A percentile compares a stretch with the other conserved stretches of the same genome.
These are phyloP conservation scores for Ceratorhiza oryzae-sativae DNA, from an alignment of 1,284 basidiomycete genomes.

Conservation along the genomic window DNA sequence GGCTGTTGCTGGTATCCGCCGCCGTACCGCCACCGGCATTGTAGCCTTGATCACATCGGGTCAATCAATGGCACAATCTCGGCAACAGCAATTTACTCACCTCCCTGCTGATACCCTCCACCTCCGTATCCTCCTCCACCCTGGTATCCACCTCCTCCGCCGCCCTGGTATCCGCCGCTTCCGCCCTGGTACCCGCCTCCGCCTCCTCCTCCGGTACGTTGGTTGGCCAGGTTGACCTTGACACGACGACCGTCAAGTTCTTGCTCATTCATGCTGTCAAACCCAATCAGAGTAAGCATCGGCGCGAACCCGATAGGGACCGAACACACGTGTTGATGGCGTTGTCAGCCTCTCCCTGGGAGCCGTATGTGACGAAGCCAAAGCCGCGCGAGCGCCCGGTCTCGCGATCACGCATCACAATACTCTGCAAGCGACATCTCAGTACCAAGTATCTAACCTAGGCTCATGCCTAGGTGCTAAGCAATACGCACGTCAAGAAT, in stretches of 20 bases:
- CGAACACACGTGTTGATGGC: conserved; percentile 68
- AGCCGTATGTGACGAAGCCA: conserved; percentile 96
- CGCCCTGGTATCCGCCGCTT: conserved; percentile 29
- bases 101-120: neutral
- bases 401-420: conserved; percentile 97
- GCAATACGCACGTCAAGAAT: conserved; percentile 37
- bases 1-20: neutral
- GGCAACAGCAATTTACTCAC: neutral
- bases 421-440: conserved; percentile 59
- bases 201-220: conserved; percentile 45
- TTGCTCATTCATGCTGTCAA: conserved; percentile 78
- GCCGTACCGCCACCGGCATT: too few relatives aligned
- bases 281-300: neutral
- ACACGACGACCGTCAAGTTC: conserved; percentile 94
- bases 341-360: conserved; percentile 84
- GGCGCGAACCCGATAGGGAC: too few relatives aligned
- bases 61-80: too few relatives aligned
- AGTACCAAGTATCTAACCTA: neutral
- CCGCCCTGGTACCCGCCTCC: conserved; percentile 46
- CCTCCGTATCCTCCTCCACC: neutral
- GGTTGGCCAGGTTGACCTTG: conserved; percentile 94
- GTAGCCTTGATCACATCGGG: too few relatives aligned
- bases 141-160: conserved; percentile 2
- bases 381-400: conserved; percentile 96
- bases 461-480: neutral